Conservation (phyloP, 148 eudicot genomes). For the Salicornia ramosissima region DNA sequence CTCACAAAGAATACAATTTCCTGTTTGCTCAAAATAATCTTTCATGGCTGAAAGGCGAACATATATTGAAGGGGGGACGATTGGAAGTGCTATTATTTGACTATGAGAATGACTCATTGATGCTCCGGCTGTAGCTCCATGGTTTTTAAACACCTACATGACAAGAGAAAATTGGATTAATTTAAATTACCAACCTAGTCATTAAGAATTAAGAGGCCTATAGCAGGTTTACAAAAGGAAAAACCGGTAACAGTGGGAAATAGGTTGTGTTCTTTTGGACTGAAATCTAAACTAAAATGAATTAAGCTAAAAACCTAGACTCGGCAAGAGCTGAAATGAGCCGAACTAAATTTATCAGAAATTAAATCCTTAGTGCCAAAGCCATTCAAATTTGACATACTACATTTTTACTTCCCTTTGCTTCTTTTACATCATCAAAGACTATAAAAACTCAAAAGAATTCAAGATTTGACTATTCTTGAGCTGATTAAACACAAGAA, state of each 20-base stretch:
- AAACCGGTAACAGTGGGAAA: not conserved
- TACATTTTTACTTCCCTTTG: not conserved
- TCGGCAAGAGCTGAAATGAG: too few species aligned
- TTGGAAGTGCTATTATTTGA: constrained; percentile 85
- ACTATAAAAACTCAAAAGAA: not conserved
- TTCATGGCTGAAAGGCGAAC: constrained; percentile 70
- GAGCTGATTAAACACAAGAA: not conserved
- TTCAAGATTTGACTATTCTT: not conserved
- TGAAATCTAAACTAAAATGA: too few species aligned
- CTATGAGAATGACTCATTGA: constrained; percentile 98
- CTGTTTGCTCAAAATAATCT: constrained; percentile 60
- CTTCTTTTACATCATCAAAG: not conserved
- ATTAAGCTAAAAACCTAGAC: too few species aligned
- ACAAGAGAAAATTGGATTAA: not conserved
- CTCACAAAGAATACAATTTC: constrained; percentile 76
- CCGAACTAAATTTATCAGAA: too few species aligned
- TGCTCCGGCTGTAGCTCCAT: constrained; percentile 96
- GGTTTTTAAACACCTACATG: constrained; percentile 84
- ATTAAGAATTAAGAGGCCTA: not conserved
- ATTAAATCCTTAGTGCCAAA: not conserved
- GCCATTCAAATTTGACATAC: not conserved
- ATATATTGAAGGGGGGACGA: constrained; percentile 58
- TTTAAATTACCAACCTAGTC: not conserved
- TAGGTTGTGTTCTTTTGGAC: too few species aligned
- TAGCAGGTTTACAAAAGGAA: not conserved